Evolutionary conservation across 2,329 filamentous ascomycete species (phyloP).

Genomic region (Cladosporium oxysporum): DNA sequence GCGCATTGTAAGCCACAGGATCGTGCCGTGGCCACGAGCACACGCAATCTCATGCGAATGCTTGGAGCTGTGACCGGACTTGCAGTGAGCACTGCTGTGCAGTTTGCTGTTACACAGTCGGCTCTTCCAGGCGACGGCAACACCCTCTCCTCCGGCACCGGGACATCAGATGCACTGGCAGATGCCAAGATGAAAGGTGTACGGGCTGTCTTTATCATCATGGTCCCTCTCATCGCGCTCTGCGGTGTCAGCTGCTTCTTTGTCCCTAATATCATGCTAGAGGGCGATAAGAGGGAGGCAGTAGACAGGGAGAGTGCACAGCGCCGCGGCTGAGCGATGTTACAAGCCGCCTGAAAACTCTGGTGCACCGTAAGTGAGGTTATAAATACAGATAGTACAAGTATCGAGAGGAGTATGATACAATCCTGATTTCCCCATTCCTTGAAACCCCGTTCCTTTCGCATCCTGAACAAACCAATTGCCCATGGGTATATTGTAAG

Average conservation of each 20-base stretch:
- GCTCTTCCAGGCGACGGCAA: not conserved
- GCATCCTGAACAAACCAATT: not conserved
- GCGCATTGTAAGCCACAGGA: slow-evolving; percentile 14
- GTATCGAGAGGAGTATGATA: slow-evolving; percentile 11
- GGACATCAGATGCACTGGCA: not conserved
- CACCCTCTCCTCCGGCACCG: not conserved
- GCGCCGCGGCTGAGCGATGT: not conserved
- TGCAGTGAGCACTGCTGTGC: slow-evolving; percentile 13
- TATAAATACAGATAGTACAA: slow-evolving; percentile 6
- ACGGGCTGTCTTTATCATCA: slow-evolving; percentile 15
- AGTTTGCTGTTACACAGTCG: slow-evolving; percentile 9
- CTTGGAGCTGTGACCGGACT: slow-evolving; percentile 15
- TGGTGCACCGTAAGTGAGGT: not conserved
- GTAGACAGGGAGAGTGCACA: not conserved
- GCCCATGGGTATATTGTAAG: slow-evolving; percentile 4
- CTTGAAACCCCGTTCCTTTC: not conserved
- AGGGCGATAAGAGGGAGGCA: slow-evolving; percentile 2
- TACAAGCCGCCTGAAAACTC: not conserved
- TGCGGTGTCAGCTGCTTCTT: slow-evolving; percentile 15
- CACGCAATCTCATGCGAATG: slow-evolving; percentile 16
- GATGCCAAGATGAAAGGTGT: slow-evolving; percentile 16
- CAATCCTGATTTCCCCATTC: not conserved
- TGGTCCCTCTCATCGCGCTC: slow-evolving; percentile 9
- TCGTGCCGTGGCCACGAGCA: slow-evolving; percentile 5
- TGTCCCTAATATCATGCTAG: not conserved